phyloP scores from a whole-genome alignment of 2,329 filamentous ascomycete genomes.

The Neonectria magnoliae region DNA sequence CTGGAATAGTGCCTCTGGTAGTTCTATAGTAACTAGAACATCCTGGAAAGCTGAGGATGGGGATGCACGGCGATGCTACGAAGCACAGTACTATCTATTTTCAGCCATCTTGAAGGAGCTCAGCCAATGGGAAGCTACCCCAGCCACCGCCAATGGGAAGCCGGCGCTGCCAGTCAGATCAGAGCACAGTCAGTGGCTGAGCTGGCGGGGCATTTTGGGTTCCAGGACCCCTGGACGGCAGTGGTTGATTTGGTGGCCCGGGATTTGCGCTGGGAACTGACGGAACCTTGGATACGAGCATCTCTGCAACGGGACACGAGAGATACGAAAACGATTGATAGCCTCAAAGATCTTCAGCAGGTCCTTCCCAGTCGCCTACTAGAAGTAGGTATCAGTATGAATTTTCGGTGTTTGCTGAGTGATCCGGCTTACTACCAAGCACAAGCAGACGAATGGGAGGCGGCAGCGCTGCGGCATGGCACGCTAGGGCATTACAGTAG shows the following conservation, averaged over 20 bases:
- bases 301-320: not conserved
- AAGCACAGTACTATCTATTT: slow-evolving; percentile 35
- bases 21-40: slow-evolving; percentile 1
- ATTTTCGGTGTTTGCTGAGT: not conserved
- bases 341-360: not conserved
- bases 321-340: not conserved
- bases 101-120: slow-evolving; percentile 23
- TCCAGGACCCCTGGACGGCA: slow-evolving; percentile 16
- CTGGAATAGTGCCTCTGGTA: not conserved
- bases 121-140: slow-evolving; percentile 34
- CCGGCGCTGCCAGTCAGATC: not conserved
- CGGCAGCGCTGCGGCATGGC: slow-evolving; percentile 35
- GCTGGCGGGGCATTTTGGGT: slow-evolving; percentile 1
- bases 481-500: slow-evolving; percentile 27
- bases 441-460: slow-evolving; percentile 37
- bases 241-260: not conserved
- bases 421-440: slow-evolving; percentile 5
- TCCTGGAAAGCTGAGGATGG: slow-evolving; percentile 4
- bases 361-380: not conserved
- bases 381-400: not conserved
- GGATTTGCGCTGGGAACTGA: not conserved
- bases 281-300: not conserved
- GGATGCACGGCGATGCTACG: not conserved
- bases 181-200: not conserved
- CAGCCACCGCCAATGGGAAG: slow-evolving; percentile 37